Conservation (phyloP, 306 rosid species). For the Malus sieversii region DNA sequence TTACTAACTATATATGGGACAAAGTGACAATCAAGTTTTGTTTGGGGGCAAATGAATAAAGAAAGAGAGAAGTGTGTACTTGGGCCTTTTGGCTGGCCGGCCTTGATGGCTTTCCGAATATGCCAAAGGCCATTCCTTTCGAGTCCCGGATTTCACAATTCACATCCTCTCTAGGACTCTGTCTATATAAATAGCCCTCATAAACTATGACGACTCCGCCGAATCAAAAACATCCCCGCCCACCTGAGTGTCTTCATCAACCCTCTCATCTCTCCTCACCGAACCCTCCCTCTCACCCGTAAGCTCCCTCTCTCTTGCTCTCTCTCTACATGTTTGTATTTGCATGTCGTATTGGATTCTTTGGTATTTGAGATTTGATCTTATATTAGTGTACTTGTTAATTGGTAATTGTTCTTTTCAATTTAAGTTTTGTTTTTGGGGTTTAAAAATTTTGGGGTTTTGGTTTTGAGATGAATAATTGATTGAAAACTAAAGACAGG, state of each 20-base stretch:
- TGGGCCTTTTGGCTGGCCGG: neutral
- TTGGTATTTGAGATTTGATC: neutral
- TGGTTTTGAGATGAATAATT: neutral
- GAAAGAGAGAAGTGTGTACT: neutral
- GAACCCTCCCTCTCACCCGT: neutral
- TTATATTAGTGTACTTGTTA: neutral
- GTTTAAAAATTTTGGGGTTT: neutral
- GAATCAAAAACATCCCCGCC: neutral
- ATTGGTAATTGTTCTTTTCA: neutral
- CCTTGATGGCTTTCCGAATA: neutral
- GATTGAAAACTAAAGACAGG: neutral
- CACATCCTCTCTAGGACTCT: neutral
- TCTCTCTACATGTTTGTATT: neutral
- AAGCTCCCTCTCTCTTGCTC: constrained; percentile 1
- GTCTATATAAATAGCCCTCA: neutral
- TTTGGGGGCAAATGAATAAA: neutral
- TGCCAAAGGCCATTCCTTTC: constrained; percentile 15
- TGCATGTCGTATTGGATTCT: neutral
- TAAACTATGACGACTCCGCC: neutral
- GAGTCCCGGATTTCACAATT: neutral
- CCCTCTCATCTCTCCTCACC: neutral
- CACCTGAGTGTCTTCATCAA: neutral
- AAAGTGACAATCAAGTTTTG: neutral
- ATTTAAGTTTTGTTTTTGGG: neutral
- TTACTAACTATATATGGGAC: too few relatives aligned